phyloP scores from a whole-genome alignment of 768 basidiomycete species.

The Phallus indusiatus region DNA sequence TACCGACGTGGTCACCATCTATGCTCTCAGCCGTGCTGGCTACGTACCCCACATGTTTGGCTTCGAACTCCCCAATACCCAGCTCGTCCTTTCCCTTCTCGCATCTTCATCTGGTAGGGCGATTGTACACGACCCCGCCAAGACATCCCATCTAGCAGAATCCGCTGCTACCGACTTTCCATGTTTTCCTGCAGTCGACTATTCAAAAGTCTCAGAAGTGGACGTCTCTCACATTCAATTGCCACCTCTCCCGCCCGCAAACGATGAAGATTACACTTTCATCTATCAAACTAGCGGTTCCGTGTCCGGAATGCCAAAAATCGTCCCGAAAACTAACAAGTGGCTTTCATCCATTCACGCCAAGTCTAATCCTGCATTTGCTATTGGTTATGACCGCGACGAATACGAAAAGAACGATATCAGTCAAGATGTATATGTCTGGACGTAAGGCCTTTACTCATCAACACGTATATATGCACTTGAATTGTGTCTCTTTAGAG shows the following conservation, averaged over 20 bases:
- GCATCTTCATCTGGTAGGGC: conserved; percentile 51
- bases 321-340: conserved; percentile 58
- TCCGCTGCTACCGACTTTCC: background rate
- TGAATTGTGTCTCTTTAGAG: conserved; percentile 46
- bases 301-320: conserved; percentile 75
- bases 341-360: conserved; percentile 54
- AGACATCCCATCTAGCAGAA: background rate
- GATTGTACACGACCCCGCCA: conserved; percentile 46
- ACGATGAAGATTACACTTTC: conserved; percentile 41
- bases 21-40: conserved; percentile 65
- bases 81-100: conserved; percentile 62
- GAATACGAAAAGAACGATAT: conserved; percentile 10
- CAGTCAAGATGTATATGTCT: conserved; percentile 57
- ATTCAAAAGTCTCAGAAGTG: conserved; percentile 27
- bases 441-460: no score
- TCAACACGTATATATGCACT: no score
- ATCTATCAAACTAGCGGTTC: conserved; percentile 78
- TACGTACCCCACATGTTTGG: conserved; percentile 74
- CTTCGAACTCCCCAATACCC: conserved; percentile 63
- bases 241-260: conserved; percentile 30
- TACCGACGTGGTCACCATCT: conserved; percentile 61
- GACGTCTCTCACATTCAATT: conserved; percentile 29
- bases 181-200: conserved; percentile 27
- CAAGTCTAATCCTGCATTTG: conserved; percentile 49
- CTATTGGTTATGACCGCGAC: conserved; percentile 37